Evolutionary conservation across 129 eudicot species (phyloP).

Genomic region (Saussurea involucrata): DNA sequence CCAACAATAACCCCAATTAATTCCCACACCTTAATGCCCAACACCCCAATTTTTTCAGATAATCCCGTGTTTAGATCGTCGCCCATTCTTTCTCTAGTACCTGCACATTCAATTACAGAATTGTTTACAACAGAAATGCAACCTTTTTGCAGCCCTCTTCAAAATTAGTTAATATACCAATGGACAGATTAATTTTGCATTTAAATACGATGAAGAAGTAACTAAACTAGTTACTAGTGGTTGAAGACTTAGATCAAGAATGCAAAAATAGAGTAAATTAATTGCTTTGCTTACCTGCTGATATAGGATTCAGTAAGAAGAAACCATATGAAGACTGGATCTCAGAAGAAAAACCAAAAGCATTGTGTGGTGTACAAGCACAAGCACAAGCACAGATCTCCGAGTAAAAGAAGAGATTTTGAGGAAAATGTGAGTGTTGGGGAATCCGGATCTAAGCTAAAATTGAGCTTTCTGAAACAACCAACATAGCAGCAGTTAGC

Average conservation of each 20-base stretch:
- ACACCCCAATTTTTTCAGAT: constrained; percentile 43
- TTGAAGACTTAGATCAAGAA: constrained; percentile 19
- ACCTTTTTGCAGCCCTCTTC: no score
- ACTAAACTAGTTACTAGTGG: neutral
- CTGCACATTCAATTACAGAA: constrained; percentile 29
- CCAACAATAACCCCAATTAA: constrained; percentile 75
- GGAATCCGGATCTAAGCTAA: constrained; percentile 50
- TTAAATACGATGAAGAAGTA: neutral
- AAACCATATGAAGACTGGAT: constrained; percentile 40
- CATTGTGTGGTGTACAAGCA: neutral
- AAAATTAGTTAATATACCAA: no score
- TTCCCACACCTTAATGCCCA: constrained; percentile 82
- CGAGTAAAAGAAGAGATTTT: neutral
- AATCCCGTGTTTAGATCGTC: constrained; percentile 58
- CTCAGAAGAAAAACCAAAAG: constrained; percentile 30
- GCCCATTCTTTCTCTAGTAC: constrained; percentile 48
- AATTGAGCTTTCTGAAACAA: constrained; percentile 48
- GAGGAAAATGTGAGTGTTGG: constrained; percentile 29
- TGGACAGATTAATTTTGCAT: neutral
- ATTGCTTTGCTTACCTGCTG: constrained; percentile 24
- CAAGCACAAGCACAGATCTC: constrained; percentile 13
- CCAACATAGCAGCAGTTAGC: no score
- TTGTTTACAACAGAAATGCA: constrained; percentile 1
- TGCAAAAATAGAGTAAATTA: constrained; percentile 11
- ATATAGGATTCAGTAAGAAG: constrained; percentile 2